Percentiles rank a stretch among this genome's conserved stretches.
These are phyloP conservation scores for Rhizodiscina lignyota DNA, from an alignment of 495 filamentous ascomycete genomes.

Conservation along the genomic window DNA sequence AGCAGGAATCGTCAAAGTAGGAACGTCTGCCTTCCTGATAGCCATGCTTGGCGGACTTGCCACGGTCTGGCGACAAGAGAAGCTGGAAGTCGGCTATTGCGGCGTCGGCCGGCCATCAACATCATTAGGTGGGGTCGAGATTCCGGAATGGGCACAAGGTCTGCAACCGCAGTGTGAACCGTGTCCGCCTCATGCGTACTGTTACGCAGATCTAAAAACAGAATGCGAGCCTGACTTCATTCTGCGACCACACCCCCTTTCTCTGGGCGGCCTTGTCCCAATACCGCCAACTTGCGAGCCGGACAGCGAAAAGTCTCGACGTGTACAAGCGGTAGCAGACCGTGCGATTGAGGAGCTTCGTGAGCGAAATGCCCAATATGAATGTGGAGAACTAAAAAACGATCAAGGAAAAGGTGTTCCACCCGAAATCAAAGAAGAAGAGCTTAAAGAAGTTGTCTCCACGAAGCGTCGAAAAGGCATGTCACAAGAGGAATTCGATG, in stretches of 20 bases:
- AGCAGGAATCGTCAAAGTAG: slow-evolving; percentile 24
- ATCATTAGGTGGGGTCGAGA: slow-evolving; percentile 19
- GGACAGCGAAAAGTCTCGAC: slow-evolving; percentile 79
- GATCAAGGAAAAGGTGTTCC: slow-evolving; percentile 39
- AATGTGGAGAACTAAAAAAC: slow-evolving; percentile 66
- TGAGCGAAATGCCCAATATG: slow-evolving; percentile 70
- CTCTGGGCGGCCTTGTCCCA: slow-evolving; percentile 65
- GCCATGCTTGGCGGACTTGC: slow-evolving; percentile 55
- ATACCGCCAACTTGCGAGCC: slow-evolving; percentile 88
- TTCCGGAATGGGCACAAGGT: slow-evolving; percentile 39
- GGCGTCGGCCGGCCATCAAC: slow-evolving; percentile 52
- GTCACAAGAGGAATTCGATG: slow-evolving; percentile 77
- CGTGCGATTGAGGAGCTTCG: slow-evolving; percentile 76
- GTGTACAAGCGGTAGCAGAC: slow-evolving; percentile 74
- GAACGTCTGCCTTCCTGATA: slow-evolving; percentile 48
- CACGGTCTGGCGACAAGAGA: slow-evolving; percentile 81
- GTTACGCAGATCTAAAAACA: slow-evolving; percentile 58
- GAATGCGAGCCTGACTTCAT: slow-evolving; percentile 79
- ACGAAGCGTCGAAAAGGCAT: slow-evolving; percentile 61
- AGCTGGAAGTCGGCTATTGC: slow-evolving; percentile 87
- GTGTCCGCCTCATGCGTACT: slow-evolving; percentile 82
- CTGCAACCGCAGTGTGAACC: slow-evolving; percentile 75
- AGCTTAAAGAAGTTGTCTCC: slow-evolving; percentile 56
- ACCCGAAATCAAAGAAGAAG: slow-evolving; percentile 54
- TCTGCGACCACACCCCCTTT: slow-evolving; percentile 66